Evolutionary conservation across 1,284 basidiomycete genomes (phyloP), one percentile per base, ranked within the genome.

Genomic region (Ceratobasidium sp.): DNA sequence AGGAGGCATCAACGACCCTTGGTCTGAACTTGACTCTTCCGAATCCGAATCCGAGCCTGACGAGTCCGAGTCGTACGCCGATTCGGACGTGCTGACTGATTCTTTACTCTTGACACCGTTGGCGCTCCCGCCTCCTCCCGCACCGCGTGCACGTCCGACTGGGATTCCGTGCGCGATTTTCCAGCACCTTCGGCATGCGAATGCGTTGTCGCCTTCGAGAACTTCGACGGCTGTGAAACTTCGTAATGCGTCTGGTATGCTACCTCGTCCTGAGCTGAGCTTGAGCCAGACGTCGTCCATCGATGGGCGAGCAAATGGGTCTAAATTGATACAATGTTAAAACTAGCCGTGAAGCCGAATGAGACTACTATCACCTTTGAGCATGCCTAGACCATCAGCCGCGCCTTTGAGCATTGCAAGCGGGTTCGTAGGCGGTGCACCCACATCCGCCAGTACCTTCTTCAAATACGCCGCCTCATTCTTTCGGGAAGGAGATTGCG

Each of bases 111-210:
- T 82, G 76, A 87, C 85, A 61, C 86, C 86, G 15, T 85, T 85
- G 44, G 85, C 85, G 78, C 33, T 82, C 33, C 83, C 84, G 62
- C n/a, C 83, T 83, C 69, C n/a, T n/a, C 77, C 52, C 33, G 33
- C 33, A 33, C 62, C 71, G 57, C 73, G 78, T 71, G 54, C 75
- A 57, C 42, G 77, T 71, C 57, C 38, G 10, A 73, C 42, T 57
- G 75, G 73, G 56, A 76, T 44, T 20, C 92, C 92, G 81, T 95
- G 91, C 59, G 89, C 91, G 64, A 93, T 90, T 85, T 96, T 95
- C 96, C 96, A 98, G 85, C 96, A 98, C 77, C 93, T 89, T 81
- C 94, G 89, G 84, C 96, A 98, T 0, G 96, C 95, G 79, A 98
- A 97, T 86, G 92, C 93, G 82, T 98, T 98, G 81, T 97, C 96